Conservation (phyloP, 2,329 filamentous ascomycete species). For the Phaeosphaeriaceae sp. region DNA sequence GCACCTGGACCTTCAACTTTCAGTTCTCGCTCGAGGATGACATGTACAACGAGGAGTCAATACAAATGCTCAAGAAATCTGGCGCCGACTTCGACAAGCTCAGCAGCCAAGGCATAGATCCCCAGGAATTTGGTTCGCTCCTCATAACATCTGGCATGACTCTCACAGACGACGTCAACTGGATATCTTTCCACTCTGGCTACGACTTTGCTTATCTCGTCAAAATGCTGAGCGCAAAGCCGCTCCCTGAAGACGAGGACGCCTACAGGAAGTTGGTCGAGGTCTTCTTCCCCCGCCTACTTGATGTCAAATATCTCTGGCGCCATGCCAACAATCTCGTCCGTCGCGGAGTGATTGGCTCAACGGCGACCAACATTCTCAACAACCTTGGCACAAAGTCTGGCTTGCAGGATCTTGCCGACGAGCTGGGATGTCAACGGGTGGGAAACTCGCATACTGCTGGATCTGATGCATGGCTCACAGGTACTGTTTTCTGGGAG, state of each 20-base stretch:
- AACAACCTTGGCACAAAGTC: constrained; percentile 89
- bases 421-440: constrained; percentile 88
- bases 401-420: constrained; percentile 90
- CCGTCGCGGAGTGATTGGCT: constrained; percentile 55
- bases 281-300: constrained; percentile 90
- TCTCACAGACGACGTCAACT: constrained; percentile 85
- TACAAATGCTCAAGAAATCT: constrained; percentile 85
- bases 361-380: constrained; percentile 72
- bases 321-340: constrained; percentile 77
- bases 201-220: constrained; percentile 98
- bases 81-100: constrained; percentile 91
- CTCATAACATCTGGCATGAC: constrained; percentile 92
- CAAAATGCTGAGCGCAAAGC: constrained; percentile 85
- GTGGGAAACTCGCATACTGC: constrained; percentile 89
- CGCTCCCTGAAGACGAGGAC: constrained; percentile 85
- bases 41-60: constrained; percentile 97
- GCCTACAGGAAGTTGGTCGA: constrained; percentile 90
- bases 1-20: constrained; percentile 99
- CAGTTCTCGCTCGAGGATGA: constrained; percentile 92
- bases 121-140: constrained; percentile 84
- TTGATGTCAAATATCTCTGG: constrained; percentile 97
- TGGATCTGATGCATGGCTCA: constrained; percentile 91
- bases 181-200: constrained; percentile 97
- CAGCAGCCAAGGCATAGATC: constrained; percentile 88
- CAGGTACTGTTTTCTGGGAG: constrained; percentile 93